Percentiles rank a stretch among this genome's conserved stretches.
Evolutionary conservation across 441 rosid genomes (phyloP).

Genomic region (Pelargonium cotyledonis): DNA sequence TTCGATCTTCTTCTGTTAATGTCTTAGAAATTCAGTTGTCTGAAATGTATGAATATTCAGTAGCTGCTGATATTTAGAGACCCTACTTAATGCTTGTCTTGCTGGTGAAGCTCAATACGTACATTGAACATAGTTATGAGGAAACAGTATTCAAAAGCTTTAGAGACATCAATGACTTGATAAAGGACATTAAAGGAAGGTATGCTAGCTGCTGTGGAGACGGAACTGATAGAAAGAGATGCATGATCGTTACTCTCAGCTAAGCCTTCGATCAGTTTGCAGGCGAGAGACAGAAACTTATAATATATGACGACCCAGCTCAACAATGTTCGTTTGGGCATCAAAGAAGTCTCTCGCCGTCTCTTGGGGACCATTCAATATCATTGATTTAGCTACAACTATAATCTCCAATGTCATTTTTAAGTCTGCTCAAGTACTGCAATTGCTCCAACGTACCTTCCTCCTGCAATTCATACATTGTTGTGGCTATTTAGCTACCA

Average conservation of each 20-base stretch:
- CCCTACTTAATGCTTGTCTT: conserved; percentile 44
- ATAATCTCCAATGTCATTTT: neutral
- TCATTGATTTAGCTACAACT: conserved; percentile 22
- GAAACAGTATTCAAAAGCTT: conserved; percentile 90
- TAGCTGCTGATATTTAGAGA: conserved; percentile 61
- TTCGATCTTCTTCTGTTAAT: conserved; percentile 39
- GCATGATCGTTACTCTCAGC: conserved; percentile 69
- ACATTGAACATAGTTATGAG: conserved; percentile 68
- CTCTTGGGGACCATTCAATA: conserved; percentile 43
- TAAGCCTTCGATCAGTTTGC: conserved; percentile 79
- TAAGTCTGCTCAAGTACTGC: conserved; percentile 6
- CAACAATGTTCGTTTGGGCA: conserved; percentile 73
- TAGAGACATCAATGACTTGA: conserved; percentile 86
- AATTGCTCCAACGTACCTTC: conserved; percentile 1
- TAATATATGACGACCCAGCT: conserved; percentile 79
- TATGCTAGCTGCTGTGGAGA: conserved; percentile 48
- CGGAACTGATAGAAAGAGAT: conserved; percentile 68
- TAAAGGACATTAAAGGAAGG: conserved; percentile 76
- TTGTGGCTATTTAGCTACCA: conserved; percentile 8
- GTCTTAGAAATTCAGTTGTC: conserved; percentile 56
- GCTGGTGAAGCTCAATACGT: conserved; percentile 40
- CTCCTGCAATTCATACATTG: conserved; percentile 5
- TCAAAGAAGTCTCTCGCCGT: conserved; percentile 55
- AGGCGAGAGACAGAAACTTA: conserved; percentile 77
- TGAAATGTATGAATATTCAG: conserved; percentile 48